Evolutionary conservation across 1,139 yeast genomes (phyloP).

Genomic region (Pichia sp.): DNA sequence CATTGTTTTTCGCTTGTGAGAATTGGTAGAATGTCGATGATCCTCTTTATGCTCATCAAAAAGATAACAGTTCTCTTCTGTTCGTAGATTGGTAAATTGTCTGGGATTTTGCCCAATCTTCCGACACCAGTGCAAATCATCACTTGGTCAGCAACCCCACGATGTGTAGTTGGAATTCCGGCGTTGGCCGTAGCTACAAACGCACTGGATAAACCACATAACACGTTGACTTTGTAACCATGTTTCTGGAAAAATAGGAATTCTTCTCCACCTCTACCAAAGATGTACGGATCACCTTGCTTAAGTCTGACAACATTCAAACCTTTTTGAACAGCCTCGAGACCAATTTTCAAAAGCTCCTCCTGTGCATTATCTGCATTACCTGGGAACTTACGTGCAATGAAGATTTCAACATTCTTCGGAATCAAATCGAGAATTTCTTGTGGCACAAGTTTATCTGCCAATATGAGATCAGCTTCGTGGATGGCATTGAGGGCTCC

Average conservation of each 20-base stretch:
- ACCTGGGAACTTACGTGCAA: conserved; percentile 94
- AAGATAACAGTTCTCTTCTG: conserved; percentile 74
- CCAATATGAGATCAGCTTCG: conserved; percentile 75
- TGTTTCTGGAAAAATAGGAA: conserved; percentile 55
- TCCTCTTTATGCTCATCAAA: conserved; percentile 85
- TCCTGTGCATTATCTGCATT: conserved; percentile 93
- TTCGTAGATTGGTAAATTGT: conserved; percentile 63
- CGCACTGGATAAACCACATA: conserved; percentile 90
- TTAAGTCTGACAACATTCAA: conserved; percentile 79
- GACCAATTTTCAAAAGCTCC: conserved; percentile 67
- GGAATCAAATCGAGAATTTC: conserved; percentile 81
- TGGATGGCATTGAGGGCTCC: conserved; percentile 82
- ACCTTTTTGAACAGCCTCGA: conserved; percentile 57
- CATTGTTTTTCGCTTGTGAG: conserved; percentile 48
- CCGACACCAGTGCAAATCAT: conserved; percentile 95
- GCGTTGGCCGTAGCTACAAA: conserved; percentile 85
- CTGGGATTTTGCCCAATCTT: conserved; percentile 73
- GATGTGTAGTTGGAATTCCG: conserved; percentile 82
- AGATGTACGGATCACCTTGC: conserved; percentile 96
- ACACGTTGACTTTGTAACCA: conserved; percentile 65
- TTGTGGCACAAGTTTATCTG: conserved; percentile 90
- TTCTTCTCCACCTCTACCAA: conserved; percentile 97
- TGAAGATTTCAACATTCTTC: conserved; percentile 60
- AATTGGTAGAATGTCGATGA: conserved; percentile 56
- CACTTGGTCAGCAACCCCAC: conserved; percentile 91